These are phyloP conservation scores for Corchorus capsularis DNA, from an alignment of 345 rosid genomes.

Conservation along the genomic window DNA sequence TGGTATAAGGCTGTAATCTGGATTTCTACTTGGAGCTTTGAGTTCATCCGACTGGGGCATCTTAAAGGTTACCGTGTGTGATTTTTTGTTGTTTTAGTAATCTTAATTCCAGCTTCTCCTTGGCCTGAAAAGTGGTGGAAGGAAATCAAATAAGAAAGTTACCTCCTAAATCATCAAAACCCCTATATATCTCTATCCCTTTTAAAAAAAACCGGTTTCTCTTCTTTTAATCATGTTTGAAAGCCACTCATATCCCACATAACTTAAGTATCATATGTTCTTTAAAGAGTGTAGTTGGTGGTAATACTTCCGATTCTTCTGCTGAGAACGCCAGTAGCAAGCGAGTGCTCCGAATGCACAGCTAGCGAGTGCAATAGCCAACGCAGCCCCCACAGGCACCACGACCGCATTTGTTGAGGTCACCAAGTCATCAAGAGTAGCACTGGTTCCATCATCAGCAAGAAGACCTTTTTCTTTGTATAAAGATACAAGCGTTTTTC, in stretches of 20 bases:
- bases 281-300: conserved; percentile 84
- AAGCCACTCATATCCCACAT: conserved; percentile 40
- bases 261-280: conserved; percentile 57
- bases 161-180: conserved; percentile 27
- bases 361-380: conserved; percentile 96
- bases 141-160: conserved; percentile 46
- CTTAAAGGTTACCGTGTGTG: conserved; percentile 31
- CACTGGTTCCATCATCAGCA: conserved; percentile 37
- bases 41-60: conserved; percentile 30
- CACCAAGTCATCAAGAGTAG: conserved; percentile 55
- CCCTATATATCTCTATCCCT: conserved; percentile 16
- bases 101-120: conserved; percentile 69
- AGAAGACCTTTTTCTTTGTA: conserved; percentile 55
- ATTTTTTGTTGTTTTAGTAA: conserved; percentile 32
- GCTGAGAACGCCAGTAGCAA: conserved; percentile 94
- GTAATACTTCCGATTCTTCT: conserved; percentile 94
- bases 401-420: conserved; percentile 72
- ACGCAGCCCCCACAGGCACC: conserved; percentile 93
- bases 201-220: not conserved
- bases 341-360: conserved; percentile 97
- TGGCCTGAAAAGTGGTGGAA: conserved; percentile 69
- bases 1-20: conserved; percentile 26
- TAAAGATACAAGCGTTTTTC: conserved; percentile 60
- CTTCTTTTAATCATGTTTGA: conserved; percentile 34
- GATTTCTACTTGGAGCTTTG: conserved; percentile 35